Evolutionary conservation across 371 early-diverging fungal genomes (phyloP).

Genomic region (Syncephalastrum sp.): DNA sequence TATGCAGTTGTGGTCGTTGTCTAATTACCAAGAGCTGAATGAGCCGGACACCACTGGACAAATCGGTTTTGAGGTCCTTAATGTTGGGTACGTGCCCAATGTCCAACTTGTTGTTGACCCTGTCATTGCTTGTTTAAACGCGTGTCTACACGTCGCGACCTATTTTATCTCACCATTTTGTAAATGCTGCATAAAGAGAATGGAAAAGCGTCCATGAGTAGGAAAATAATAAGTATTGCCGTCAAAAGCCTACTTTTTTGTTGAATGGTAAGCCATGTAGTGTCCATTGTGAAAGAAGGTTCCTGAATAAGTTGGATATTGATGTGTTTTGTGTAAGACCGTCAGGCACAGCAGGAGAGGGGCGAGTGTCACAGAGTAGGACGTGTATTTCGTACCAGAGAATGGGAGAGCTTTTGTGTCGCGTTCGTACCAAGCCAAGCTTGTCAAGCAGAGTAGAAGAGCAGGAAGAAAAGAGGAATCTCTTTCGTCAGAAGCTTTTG

Average conservation of each 20-base stretch:
- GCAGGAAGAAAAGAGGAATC: too few relatives aligned
- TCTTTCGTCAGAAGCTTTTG: too few relatives aligned
- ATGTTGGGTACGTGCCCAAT: constrained; percentile 61
- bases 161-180: constrained; percentile 64
- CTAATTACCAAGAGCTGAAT: constrained; percentile 78
- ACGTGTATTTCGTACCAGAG: too few relatives aligned
- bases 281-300: constrained; percentile 55
- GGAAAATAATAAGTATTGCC: background rate
- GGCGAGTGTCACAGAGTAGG: too few relatives aligned
- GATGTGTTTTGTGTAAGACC: too few relatives aligned
- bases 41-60: constrained; percentile 83
- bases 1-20: background rate
- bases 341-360: too few relatives aligned
- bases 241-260: constrained; percentile 70
- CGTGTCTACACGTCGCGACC: background rate
- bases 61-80: constrained; percentile 64
- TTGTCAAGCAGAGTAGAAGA: too few relatives aligned
- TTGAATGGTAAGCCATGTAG: constrained; percentile 85
- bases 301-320: constrained; percentile 19
- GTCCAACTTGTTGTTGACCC: constrained; percentile 92
- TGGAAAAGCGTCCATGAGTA: background rate
- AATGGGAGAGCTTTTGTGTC: too few relatives aligned
- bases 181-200: constrained; percentile 52
- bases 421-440: too few relatives aligned
- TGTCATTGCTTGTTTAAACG: constrained; percentile 32